Evolutionary conservation across 345 rosid genomes (phyloP), one percentile per base, ranked within the genome.

Genomic region (Rubroshorea leprosula): DNA sequence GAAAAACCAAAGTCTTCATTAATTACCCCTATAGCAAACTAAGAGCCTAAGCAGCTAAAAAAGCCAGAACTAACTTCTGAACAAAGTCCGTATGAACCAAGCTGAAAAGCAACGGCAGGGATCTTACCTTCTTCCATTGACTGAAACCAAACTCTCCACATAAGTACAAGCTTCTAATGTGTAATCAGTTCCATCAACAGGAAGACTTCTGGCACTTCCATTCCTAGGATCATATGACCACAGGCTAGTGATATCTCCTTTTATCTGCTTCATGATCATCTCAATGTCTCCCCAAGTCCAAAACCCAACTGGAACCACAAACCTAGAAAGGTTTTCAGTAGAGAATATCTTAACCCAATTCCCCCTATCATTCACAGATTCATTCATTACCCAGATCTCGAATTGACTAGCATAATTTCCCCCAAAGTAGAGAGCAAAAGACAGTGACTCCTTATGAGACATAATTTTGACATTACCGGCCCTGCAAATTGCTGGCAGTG

Each of bases 71-170:
- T 11, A 45, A 41, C 31, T 10, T 44, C 41, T 16, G 8, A 49
- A 1, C 35, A 44, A n/a, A 9, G n/a, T 44, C 41, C n/a, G 39
- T 23, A 17, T n/a, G 27, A 45, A 45, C 45, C 1, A 50, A 22
- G 12, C 48, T 4, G 47, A 13, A 44, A 14, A 14, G n/a, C 14
- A 13, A 44, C 47, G 14, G 47, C 17, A n/a, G 47, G 58, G 20
- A 41, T 58, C 45, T 35, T 14, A 50, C 10, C 51, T 24, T 53
- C 27, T 56, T 47, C 65, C 31, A 43, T 23, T 12, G 13, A 67
- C 67, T 1, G 64, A n/a, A 49, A 70, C 62, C 47, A 74, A 53
- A 47, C 79, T 70, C 17, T 63, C 72, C 18, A 70, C 79, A 53
- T 63, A 63, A 17, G 70, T 55, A 24, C 18, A 64, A 23, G 67